Evolutionary conservation across 1,139 yeast genomes (phyloP).

Genomic region (Scheffersomyces segobiensis): DNA sequence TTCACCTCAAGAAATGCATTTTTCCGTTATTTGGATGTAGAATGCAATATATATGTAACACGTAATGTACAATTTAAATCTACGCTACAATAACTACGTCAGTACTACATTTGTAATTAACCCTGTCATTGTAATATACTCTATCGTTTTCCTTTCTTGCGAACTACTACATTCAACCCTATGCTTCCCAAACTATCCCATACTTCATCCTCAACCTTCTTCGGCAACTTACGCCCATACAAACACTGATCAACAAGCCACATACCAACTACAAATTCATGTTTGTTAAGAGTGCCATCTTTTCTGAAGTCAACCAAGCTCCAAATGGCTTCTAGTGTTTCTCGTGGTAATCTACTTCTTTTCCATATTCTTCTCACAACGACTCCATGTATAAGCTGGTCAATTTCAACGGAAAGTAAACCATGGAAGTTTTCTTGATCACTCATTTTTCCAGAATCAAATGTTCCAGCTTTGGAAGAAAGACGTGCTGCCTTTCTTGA

Average conservation of each 20-base stretch:
- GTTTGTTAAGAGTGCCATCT: slow-evolving; percentile 78
- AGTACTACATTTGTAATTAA: too few relatives aligned
- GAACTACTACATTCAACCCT: slow-evolving; percentile 42
- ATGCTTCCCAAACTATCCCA: slow-evolving; percentile 67
- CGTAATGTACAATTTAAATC: not conserved
- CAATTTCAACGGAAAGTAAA: slow-evolving; percentile 29
- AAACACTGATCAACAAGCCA: slow-evolving; percentile 95
- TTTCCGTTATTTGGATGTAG: too few relatives aligned
- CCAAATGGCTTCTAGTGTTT: slow-evolving; percentile 70
- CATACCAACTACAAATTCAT: slow-evolving; percentile 88
- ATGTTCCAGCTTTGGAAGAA: slow-evolving; percentile 22
- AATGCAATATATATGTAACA: not conserved
- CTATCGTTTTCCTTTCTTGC: slow-evolving; percentile 31
- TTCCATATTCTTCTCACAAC: slow-evolving; percentile 81
- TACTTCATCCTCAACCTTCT: slow-evolving; percentile 52
- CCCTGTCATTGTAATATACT: not conserved
- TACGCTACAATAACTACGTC: not conserved
- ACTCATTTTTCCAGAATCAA: slow-evolving; percentile 11
- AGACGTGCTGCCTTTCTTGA: slow-evolving; percentile 33
- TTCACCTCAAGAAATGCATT: not conserved
- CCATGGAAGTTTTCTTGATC: slow-evolving; percentile 34
- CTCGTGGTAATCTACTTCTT: slow-evolving; percentile 69
- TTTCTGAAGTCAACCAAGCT: slow-evolving; percentile 71
- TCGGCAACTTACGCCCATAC: slow-evolving; percentile 90
- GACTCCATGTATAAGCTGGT: slow-evolving; percentile 56